Evolutionary conservation across 2,329 filamentous ascomycete genomes (phyloP).

Genomic region (Cytospora piceicola): DNA sequence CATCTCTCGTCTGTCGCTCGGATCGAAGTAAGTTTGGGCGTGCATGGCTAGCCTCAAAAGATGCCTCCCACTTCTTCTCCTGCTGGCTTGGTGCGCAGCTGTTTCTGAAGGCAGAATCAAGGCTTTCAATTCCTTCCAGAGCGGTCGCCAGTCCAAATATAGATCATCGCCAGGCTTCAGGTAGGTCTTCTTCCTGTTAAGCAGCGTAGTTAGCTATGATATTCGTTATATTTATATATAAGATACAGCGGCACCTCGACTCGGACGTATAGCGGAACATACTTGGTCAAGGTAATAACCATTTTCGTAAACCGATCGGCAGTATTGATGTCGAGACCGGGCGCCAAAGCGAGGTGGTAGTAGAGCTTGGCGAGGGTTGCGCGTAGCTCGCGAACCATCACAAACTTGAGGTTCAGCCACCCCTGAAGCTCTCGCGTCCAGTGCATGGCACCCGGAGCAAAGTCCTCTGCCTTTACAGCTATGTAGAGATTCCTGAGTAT

Average conservation of each 20-base stretch:
- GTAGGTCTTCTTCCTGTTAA: conserved; percentile 85
- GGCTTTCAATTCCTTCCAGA: conserved; percentile 91
- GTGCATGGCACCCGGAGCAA: conserved; percentile 88
- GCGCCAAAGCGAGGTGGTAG: conserved; percentile 89
- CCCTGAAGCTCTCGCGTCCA: conserved; percentile 96
- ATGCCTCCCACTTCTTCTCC: conserved; percentile 62
- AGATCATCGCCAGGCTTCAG: conserved; percentile 88
- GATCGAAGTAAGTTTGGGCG: conserved; percentile 90
- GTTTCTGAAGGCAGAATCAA: conserved; percentile 87
- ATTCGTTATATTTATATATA: not conserved
- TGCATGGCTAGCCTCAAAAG: conserved; percentile 90
- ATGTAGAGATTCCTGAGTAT: conserved; percentile 95
- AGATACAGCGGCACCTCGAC: not conserved
- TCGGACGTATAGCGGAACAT: conserved; percentile 42
- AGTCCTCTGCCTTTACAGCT: conserved; percentile 88
- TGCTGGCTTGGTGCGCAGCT: conserved; percentile 62
- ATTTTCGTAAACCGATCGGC: conserved; percentile 94
- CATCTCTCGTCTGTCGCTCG: conserved; percentile 79
- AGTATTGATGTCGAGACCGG: conserved; percentile 79
- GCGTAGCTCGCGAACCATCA: conserved; percentile 83
- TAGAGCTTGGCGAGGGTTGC: conserved; percentile 87
- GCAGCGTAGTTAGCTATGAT: conserved; percentile 36
- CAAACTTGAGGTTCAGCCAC: conserved; percentile 97
- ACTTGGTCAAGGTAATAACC: conserved; percentile 96
- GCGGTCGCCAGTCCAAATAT: conserved; percentile 87